Base-by-base conservation (phyloP, 768 basidiomycete species). In the Hypsizygus marmoreus region DNA sequence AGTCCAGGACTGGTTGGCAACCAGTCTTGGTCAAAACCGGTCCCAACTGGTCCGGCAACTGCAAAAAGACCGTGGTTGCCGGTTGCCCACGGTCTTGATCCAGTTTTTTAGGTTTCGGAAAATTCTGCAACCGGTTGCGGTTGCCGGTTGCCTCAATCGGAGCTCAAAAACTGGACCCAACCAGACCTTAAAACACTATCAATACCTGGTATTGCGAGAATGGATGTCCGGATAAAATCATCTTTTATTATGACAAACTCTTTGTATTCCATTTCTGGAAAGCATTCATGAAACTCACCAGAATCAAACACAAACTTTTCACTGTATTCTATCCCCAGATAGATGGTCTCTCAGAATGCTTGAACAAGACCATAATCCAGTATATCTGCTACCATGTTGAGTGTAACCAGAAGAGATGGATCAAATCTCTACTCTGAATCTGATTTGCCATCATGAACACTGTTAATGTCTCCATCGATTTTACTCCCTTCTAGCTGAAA, bases 301-400 rank as follows among this genome's bases (percentile, higher is more conserved):
- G 70, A 0, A 49, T 67, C 1, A 53, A 62, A 4, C 42, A 70
- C 0, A 59, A 60, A 19, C 55, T 74, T 50, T 72, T 70, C 0
- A 66, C 66, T 0, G 41, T 68, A 0, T 72, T 62, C 32, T 72
- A 75, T 26, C 71, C 68, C 0, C 57, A 75, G 37, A 73, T 68
- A 0, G 66, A 74, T 45, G 71, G 72, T 0, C 25, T 56, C 1
- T 68, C 62, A 17, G 65, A 76, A 46, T 42, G 57, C 0, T 62
- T 60, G 0, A 72, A 73, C 51, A 66, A 68, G 23, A 72, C 67
- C 0, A 36, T 72, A 0, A 58, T 49, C 22, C 69, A 73, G 39
- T 38, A 31, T 0, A 32, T 72, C 0, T 45, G 60, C 0, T 66
- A 53, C 34, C 51, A 59, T 32, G 64, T 70, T 0, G 58, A 62